Conservation (phyloP, 345 rosid genomes). For the Syzygium grande region DNA sequence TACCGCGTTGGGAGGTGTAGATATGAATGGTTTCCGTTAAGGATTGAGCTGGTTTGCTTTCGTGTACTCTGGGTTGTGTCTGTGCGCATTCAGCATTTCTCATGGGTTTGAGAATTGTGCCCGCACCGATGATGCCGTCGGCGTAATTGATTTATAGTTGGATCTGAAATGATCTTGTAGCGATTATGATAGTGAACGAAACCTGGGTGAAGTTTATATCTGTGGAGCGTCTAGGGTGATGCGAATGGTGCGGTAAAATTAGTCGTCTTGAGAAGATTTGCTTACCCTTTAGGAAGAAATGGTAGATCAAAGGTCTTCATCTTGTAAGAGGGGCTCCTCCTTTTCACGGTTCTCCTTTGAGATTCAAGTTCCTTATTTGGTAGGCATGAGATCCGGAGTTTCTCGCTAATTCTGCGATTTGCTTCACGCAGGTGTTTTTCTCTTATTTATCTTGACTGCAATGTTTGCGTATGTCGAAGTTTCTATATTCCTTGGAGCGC, state of each 20-base stretch:
- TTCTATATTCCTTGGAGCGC: background rate
- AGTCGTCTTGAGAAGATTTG: background rate
- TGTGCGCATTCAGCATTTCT: background rate
- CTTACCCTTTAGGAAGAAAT: background rate
- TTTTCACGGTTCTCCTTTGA: background rate
- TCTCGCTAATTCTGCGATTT: background rate
- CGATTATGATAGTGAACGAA: background rate
- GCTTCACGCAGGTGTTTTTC: background rate
- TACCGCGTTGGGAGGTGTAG: background rate
- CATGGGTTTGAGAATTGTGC: background rate
- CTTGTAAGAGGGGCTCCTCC: background rate
- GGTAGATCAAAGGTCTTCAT: background rate
- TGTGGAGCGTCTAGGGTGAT: background rate
- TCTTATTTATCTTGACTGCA: background rate
- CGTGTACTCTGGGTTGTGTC: background rate
- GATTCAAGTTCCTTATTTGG: background rate
- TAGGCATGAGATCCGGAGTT: background rate
- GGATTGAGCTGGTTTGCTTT: background rate
- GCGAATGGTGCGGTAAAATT: background rate
- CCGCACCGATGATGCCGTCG: background rate
- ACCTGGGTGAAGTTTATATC: background rate
- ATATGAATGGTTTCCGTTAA: background rate
- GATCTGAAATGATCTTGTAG: background rate
- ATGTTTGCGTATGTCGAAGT: background rate
- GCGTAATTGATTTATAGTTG: background rate